These are phyloP conservation scores for Haberlea rhodopensis DNA, from an alignment of 257 asterid genomes.

Conservation along the genomic window DNA sequence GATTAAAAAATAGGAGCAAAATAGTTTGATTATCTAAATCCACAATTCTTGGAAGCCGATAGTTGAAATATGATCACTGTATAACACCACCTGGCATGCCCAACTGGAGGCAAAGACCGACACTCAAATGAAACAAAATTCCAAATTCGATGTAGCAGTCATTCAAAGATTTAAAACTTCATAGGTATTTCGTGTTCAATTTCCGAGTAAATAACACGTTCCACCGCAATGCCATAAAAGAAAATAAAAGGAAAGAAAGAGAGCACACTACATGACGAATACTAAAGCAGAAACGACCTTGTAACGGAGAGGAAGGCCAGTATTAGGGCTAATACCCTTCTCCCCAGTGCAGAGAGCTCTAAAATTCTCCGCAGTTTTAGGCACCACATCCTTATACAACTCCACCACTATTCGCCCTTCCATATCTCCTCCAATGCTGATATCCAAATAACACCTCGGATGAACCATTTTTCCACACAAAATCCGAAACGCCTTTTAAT, in stretches of 20 bases:
- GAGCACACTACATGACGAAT: not conserved
- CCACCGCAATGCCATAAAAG: too few species aligned
- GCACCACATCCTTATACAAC: slow-evolving; percentile 67
- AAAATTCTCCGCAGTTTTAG: slow-evolving; percentile 80
- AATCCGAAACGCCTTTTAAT: not conserved
- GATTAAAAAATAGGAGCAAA: too few species aligned
- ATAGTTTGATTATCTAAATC: too few species aligned
- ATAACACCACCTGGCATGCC: too few species aligned
- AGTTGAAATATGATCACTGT: too few species aligned
- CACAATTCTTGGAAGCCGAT: too few species aligned
- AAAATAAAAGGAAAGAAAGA: not conserved
- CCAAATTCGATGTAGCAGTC: too few species aligned
- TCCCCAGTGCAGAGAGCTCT: slow-evolving; percentile 89
- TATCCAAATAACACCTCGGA: slow-evolving; percentile 61
- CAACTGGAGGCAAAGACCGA: too few species aligned
- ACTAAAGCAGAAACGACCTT: slow-evolving; percentile 47
- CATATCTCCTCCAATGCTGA: slow-evolving; percentile 75
- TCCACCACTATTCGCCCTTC: slow-evolving; percentile 80
- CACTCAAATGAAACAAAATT: too few species aligned
- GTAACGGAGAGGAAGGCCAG: slow-evolving; percentile 67
- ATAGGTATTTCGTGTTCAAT: too few species aligned
- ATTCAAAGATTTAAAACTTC: too few species aligned
- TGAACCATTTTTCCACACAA: slow-evolving; percentile 26
- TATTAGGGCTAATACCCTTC: slow-evolving; percentile 61
- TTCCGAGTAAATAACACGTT: too few species aligned